phyloP scores from a whole-genome alignment of 192 early-diverging fungal species.

The Obelidium mucronatum region DNA sequence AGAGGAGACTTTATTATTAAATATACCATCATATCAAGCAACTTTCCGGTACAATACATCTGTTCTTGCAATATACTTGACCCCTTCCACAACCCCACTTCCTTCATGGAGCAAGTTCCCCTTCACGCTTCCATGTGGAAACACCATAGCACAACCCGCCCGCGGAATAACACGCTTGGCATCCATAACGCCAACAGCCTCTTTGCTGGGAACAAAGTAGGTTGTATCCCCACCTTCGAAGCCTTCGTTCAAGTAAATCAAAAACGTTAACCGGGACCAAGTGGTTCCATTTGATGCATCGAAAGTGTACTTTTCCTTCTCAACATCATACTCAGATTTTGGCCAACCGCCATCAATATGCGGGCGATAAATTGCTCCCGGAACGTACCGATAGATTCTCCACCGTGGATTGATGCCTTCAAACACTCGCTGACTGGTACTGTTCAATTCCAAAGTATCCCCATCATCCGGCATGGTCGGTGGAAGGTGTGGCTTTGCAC shows the following conservation, averaged over 20 bases:
- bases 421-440: constrained; percentile 6
- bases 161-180: constrained; percentile 48
- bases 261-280: constrained; percentile 53
- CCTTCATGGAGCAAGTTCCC: constrained; percentile 60
- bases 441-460: constrained; percentile 25
- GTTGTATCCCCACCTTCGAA: constrained; percentile 59
- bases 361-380: constrained; percentile 69
- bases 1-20: too few relatives aligned
- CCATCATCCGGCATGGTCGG: constrained; percentile 46
- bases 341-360: constrained; percentile 79
- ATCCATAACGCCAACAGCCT: constrained; percentile 47
- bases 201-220: constrained; percentile 50
- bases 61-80: constrained; percentile 59
- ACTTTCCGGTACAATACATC: constrained; percentile 53
- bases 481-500: constrained; percentile 59
- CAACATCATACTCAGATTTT: constrained; percentile 15
- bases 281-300: constrained; percentile 55
- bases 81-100: constrained; percentile 44
- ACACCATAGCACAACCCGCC: constrained; percentile 52
- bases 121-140: constrained; percentile 58
- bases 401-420: constrained; percentile 70
- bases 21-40: neutral
- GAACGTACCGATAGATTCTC: constrained; percentile 70
- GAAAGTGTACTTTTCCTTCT: constrained; percentile 65
- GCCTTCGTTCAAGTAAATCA: constrained; percentile 58